phyloP scores from a whole-genome alignment of 1,284 basidiomycete genomes.

The Apiotrichum veenhuisii region DNA sequence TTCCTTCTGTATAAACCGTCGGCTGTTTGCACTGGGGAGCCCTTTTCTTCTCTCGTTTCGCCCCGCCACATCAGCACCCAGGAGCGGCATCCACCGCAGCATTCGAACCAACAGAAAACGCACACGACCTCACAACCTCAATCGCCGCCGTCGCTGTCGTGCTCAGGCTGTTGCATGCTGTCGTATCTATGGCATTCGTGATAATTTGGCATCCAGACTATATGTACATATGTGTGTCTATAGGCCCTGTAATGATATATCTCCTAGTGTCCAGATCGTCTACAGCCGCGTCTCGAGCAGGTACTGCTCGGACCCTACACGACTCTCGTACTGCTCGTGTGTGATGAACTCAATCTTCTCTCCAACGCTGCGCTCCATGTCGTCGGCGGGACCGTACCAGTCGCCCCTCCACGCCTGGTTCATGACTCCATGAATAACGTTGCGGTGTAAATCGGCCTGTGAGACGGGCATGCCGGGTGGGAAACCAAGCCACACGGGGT shows the following conservation, averaged over 20 bases:
- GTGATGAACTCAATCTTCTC: neutral
- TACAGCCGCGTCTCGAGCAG: neutral
- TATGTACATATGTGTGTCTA: neutral
- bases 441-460: neutral
- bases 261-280: constrained; percentile 13
- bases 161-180: too few species aligned
- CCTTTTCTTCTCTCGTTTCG: too few species aligned
- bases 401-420: neutral
- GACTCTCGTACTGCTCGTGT: neutral
- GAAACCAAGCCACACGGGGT: neutral
- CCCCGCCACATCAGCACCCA: too few species aligned
- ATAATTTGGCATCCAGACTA: too few species aligned
- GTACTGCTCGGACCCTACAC: neutral
- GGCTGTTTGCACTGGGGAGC: too few species aligned
- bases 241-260: constrained; percentile 14
- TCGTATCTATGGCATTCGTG: too few species aligned
- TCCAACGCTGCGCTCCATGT: neutral
- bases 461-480: neutral
- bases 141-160: too few species aligned
- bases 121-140: too few species aligned
- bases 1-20: too few species aligned
- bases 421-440: neutral
- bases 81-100: too few species aligned
- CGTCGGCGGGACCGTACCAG: constrained; percentile 3
- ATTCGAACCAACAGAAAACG: too few species aligned